Evolutionary conservation across 345 rosid genomes (phyloP).

Genomic region (Populus deltoides): DNA sequence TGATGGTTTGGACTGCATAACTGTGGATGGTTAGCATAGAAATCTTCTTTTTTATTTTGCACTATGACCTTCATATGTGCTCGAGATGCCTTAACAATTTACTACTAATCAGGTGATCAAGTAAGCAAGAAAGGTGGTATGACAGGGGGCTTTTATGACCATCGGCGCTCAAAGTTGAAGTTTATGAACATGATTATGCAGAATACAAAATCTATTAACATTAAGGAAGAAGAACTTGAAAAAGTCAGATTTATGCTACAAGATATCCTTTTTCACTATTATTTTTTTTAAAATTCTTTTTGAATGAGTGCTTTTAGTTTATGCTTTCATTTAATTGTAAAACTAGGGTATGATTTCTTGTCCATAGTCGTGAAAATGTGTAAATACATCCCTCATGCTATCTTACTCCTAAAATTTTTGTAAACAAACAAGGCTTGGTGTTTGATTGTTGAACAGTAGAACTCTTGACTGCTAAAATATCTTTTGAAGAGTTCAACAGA

Average conservation of each 20-base stretch:
- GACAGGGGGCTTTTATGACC: slow-evolving; percentile 96
- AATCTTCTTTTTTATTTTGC: slow-evolving; percentile 5
- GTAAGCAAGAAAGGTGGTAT: slow-evolving; percentile 99
- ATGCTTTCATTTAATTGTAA: not conserved
- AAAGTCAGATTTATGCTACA: slow-evolving; percentile 49
- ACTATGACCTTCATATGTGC: not conserved
- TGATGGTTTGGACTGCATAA: slow-evolving; percentile 91
- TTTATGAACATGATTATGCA: slow-evolving; percentile 71
- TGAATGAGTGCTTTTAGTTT: not conserved
- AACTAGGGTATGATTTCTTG: too few relatives aligned
- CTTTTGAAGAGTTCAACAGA: too few relatives aligned
- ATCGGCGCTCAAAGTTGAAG: slow-evolving; percentile 85
- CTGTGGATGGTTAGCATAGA: slow-evolving; percentile 71
- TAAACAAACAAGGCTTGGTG: not conserved
- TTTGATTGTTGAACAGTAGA: not conserved
- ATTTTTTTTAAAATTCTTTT: not conserved
- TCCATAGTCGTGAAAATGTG: too few relatives aligned
- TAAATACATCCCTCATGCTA: too few relatives aligned
- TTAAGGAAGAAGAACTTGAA: slow-evolving; percentile 64
- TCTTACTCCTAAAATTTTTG: not conserved
- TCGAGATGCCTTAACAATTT: slow-evolving; percentile 19
- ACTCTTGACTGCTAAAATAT: not conserved
- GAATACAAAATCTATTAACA: slow-evolving; percentile 51
- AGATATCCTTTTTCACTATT: slow-evolving; percentile 67
- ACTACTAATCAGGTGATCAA: slow-evolving; percentile 74